Percentiles rank a stretch among this genome's conserved stretches.
Evolutionary conservation across 345 rosid genomes (phyloP).

Genomic region (Gossypium sturtianum): DNA sequence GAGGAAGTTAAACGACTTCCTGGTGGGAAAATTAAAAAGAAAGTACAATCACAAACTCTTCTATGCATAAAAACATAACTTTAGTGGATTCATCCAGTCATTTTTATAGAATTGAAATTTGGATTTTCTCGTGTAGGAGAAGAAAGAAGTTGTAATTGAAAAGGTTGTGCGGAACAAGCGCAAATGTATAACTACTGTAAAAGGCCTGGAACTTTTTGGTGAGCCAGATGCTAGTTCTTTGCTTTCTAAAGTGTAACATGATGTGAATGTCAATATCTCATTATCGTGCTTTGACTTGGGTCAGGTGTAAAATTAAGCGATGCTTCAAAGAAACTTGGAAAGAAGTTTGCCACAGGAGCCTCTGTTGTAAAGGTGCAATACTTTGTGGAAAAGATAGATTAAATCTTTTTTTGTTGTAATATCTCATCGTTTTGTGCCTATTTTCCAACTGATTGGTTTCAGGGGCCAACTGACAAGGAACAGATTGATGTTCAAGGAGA

Average conservation of each 20-base stretch:
- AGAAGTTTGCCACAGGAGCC: conserved; percentile 52
- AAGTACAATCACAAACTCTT: conserved; percentile 24
- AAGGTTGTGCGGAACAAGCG: conserved; percentile 47
- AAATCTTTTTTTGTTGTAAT: neutral
- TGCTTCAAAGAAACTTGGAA: conserved; percentile 52
- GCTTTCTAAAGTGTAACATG: neutral
- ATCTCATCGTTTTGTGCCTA: neutral
- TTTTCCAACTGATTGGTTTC: conserved; percentile 14
- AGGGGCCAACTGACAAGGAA: conserved; percentile 61
- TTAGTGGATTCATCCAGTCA: neutral
- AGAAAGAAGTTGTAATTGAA: conserved; percentile 45
- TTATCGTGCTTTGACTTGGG: neutral
- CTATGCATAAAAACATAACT: neutral
- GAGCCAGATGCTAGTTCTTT: conserved; percentile 4
- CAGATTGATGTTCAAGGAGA: conserved; percentile 63
- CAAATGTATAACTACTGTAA: conserved; percentile 42
- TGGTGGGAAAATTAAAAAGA: conserved; percentile 48
- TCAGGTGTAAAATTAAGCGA: conserved; percentile 47
- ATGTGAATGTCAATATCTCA: neutral
- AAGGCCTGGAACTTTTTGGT: conserved; percentile 55
- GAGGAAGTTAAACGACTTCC: conserved; percentile 48
- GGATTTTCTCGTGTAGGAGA: conserved; percentile 27
- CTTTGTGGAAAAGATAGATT: neutral
- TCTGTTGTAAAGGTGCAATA: conserved; percentile 46
- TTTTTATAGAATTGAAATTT: neutral